These are phyloP conservation scores for Pichia exigua DNA, from an alignment of 805 yeast species.

Conservation along the genomic window DNA sequence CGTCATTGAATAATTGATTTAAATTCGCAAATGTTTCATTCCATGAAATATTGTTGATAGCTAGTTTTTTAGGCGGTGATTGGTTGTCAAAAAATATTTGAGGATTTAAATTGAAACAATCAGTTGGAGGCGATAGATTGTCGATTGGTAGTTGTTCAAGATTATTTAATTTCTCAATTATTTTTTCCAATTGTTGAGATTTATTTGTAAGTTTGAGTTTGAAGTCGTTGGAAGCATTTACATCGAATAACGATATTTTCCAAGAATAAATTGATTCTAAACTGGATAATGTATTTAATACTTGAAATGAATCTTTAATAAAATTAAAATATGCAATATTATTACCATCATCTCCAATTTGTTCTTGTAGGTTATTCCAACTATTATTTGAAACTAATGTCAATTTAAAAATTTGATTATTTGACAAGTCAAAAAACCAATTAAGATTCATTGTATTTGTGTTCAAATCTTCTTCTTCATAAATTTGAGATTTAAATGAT, in stretches of 20 bases:
- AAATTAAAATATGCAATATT: not conserved
- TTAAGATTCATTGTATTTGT: conserved; percentile 53
- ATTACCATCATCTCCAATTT: not conserved
- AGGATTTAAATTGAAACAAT: conserved; percentile 39
- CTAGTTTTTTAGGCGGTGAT: conserved; percentile 35
- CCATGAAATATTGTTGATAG: conserved; percentile 20
- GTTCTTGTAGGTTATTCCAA: not conserved
- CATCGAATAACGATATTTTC: conserved; percentile 4
- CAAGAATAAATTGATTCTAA: conserved; percentile 3
- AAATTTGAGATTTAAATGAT: conserved; percentile 50
- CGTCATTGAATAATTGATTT: conserved; percentile 30
- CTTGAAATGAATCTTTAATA: conserved; percentile 5
- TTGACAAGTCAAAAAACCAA: conserved; percentile 22
- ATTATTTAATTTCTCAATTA: not conserved
- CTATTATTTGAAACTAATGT: not conserved
- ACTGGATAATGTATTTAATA: conserved; percentile 2
- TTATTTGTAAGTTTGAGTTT: not conserved
- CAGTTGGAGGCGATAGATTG: conserved; percentile 11
- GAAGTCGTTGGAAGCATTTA: not conserved
- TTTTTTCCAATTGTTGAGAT: not conserved
- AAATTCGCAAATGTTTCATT: conserved; percentile 14
- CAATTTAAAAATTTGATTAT: conserved; percentile 3
- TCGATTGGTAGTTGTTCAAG: not conserved
- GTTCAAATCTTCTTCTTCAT: conserved; percentile 71
- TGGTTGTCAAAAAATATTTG: conserved; percentile 42